Evolutionary conservation across 768 basidiomycete species (phyloP), one percentile per base, ranked within the genome.

Genomic region (Chalciporus piperatus): DNA sequence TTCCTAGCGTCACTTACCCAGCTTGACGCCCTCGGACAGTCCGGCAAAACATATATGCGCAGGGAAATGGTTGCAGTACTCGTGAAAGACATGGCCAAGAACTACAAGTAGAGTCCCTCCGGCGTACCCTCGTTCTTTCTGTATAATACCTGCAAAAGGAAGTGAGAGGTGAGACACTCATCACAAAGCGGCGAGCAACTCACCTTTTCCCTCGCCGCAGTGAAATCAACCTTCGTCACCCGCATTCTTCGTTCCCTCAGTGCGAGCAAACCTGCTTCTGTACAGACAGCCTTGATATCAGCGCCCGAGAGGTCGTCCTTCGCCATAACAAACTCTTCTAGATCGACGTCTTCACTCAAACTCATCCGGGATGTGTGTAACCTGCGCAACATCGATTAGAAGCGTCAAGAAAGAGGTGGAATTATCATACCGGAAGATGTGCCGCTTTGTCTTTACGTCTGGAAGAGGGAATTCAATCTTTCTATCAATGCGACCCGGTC

Each of bases 401-500:
- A 28, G 46, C 22, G 33, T 35, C 30, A 22, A 45, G 19, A 2
- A 37, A 17, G 17, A 45, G 22, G 23, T 30, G 42, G 27, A 30
- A 33, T 32, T 25, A 28, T 61, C 76, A 48, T 56, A 89, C 89
- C 85, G 81, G 86, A 99, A 98, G 68, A 99, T 99, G 70, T 97
- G 95, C 13, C 96, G 88, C 70, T 99, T 99, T 45, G 97, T 98
- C 79, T 99, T 99, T 57, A 96, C 84, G 62, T 99, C 97, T 13
- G 97, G 97, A 28, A 98, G 73, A 14, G 94, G 95, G 76, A 96
- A 97, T 68, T 97, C 97, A 46, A 99, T 99, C 77, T 99, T 99
- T 47, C 97, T 83, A 64, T 99, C 97, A 56, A 99, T 98, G 63
- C 97, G 92, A 42, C 97, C 97, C 6, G 97, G 97, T 46, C 97